phyloP scores from a whole-genome alignment of 495 filamentous ascomycete genomes.

The Amorphotheca resinae region DNA sequence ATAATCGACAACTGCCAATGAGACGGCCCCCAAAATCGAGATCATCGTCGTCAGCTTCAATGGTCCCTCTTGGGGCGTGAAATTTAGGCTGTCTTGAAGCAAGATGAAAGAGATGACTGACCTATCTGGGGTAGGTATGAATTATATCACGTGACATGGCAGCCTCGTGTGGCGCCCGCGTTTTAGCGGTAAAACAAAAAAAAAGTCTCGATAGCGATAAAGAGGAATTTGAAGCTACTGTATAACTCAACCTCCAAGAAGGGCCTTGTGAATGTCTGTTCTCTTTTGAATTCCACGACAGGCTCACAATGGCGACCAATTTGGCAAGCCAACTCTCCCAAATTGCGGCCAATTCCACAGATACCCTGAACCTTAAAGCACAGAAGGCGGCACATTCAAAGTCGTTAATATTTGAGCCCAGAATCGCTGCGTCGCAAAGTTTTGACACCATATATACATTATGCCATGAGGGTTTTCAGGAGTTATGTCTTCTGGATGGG shows the following conservation, averaged over 20 bases:
- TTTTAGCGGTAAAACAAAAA: constrained; percentile 1
- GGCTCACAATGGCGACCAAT: constrained; percentile 56
- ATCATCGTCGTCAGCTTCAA: no score
- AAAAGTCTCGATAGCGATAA: constrained; percentile 6
- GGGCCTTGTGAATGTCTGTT: not conserved
- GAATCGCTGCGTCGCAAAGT: constrained; percentile 69
- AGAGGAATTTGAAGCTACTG: not conserved
- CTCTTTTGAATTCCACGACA: not conserved
- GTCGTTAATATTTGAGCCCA: constrained; percentile 79
- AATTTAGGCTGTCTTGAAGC: no score
- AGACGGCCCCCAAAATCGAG: no score
- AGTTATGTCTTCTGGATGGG: constrained; percentile 73
- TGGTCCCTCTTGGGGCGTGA: no score
- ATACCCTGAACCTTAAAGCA: constrained; percentile 75
- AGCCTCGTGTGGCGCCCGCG: not conserved
- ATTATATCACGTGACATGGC: not conserved
- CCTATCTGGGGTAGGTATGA: no score
- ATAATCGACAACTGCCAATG: no score
- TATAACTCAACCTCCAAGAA: not conserved
- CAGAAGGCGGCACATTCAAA: constrained; percentile 81
- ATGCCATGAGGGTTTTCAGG: constrained; percentile 77
- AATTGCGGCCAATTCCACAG: constrained; percentile 64
- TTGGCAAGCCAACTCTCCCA: constrained; percentile 70
- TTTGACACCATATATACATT: constrained; percentile 79
- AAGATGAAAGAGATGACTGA: no score